Evolutionary conservation across 768 basidiomycete genomes (phyloP), one percentile per base, ranked within the genome.

Genomic region (Lactifluus piperatus): DNA sequence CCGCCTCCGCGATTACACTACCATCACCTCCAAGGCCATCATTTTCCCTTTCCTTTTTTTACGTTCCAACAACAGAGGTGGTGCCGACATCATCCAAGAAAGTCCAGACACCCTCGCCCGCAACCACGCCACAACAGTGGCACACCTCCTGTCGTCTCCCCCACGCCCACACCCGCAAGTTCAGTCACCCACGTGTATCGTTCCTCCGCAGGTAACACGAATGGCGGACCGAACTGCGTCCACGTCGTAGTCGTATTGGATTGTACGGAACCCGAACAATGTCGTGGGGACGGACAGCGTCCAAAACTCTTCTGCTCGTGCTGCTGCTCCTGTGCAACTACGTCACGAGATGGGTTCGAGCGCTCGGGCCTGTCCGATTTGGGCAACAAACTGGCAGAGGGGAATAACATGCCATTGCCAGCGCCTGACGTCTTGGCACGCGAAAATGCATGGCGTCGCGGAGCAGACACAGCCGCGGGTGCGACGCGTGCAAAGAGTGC

Each of bases 251-350:
- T 20, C 8, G 2, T 47, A n/a, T n/a, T n/a, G n/a, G n/a, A n/a
- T 4, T 5, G 1, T 4, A 27, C 2, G 2, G 43, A 22, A 14
- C 13, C 29, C 22, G 14, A 2, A 18, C 11, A 7, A 8, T 63
- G 62, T 18, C 45, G 44, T 39, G 51, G 62, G 32, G 59, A 61
- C 2, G 63, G 63, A 50, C 63, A 64, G 7, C 60, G 63, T 29
- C 63, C 56, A 24, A 54, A 48, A 47, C 59, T 34, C 37, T 39
- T 51, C 36, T 57, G 58, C 32, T 30, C 24, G 16, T 41, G 34
- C 8, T n/a, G n/a, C n/a, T n/a, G n/a, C n/a, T n/a, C n/a, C n/a
- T n/a, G n/a, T n/a, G 26, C 49, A 11, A 5, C 39, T 18, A 16
- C 10, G 2, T 13, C 26, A 3, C 26, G n/a, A n/a, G n/a, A n/a